phyloP scores from a whole-genome alignment of 2,329 filamentous ascomycete species.

The Trichothecium roseum region DNA sequence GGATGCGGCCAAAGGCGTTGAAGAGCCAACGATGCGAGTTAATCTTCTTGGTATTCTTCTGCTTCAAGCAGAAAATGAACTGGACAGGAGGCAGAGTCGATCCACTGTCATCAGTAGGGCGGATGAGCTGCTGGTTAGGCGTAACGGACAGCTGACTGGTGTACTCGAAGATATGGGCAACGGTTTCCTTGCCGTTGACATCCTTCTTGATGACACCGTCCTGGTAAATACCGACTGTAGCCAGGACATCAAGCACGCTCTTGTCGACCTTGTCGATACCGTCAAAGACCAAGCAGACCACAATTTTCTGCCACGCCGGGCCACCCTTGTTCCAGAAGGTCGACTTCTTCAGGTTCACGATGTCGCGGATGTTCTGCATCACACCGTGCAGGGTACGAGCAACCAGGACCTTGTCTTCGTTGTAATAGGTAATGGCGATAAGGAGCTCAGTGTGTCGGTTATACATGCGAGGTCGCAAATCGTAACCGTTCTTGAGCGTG shows the following conservation, averaged over 20 bases:
- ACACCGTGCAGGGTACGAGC: slow-evolving; percentile 83
- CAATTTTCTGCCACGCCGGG: slow-evolving; percentile 93
- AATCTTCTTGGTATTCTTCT: slow-evolving; percentile 97
- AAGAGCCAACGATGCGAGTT: slow-evolving; percentile 95
- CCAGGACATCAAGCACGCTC: slow-evolving; percentile 76
- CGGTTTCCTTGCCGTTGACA: slow-evolving; percentile 84
- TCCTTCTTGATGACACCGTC: slow-evolving; percentile 95
- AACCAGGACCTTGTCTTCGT: slow-evolving; percentile 85
- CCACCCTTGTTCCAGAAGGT: slow-evolving; percentile 97
- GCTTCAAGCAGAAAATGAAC: slow-evolving; percentile 95
- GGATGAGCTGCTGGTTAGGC: slow-evolving; percentile 80
- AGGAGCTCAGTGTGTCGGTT: slow-evolving; percentile 88
- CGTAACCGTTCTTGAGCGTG: slow-evolving; percentile 91
- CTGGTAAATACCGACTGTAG: slow-evolving; percentile 88
- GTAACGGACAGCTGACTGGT: slow-evolving; percentile 89
- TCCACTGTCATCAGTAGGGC: slow-evolving; percentile 73
- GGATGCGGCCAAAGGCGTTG: slow-evolving; percentile 82
- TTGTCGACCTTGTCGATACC: slow-evolving; percentile 93
- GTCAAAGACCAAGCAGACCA: slow-evolving; percentile 86
- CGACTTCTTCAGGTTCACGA: slow-evolving; percentile 90
- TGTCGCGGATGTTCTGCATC: slow-evolving; percentile 94
- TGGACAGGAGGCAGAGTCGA: slow-evolving; percentile 80
- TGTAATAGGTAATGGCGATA: slow-evolving; percentile 93
- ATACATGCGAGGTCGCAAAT: slow-evolving; percentile 87
- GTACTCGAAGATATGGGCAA: slow-evolving; percentile 91